A percentile compares a stretch with the other conserved stretches of the same genome.
phyloP scores from a whole-genome alignment of 257 asterid species.

The Misopates orontium region DNA sequence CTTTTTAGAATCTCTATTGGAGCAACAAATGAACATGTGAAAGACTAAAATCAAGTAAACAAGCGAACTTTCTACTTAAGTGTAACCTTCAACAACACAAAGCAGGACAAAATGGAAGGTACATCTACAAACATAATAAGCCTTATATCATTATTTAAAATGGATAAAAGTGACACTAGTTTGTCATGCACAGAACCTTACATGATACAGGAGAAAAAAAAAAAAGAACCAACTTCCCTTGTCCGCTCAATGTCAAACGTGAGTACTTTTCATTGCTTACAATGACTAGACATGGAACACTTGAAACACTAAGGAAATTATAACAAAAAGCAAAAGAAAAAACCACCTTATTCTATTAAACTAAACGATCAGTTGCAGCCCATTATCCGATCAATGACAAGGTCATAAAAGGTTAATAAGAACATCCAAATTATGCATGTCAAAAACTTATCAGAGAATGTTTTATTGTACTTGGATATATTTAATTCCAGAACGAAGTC shows the following conservation, averaged over 20 bases:
- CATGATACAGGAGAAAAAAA: neutral
- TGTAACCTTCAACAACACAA: constrained; percentile 1
- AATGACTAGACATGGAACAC: neutral
- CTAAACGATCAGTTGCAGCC: neutral
- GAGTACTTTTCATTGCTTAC: neutral
- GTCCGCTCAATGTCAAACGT: constrained; percentile 2
- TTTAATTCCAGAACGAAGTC: constrained; percentile 78
- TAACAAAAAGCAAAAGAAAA: neutral
- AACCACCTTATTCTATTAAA: neutral
- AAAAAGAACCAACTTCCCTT: neutral
- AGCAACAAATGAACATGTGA: constrained; percentile 18
- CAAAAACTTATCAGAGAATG: neutral
- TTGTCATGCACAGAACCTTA: neutral
- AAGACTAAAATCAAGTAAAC: constrained; percentile 2
- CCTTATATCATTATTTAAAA: constrained; percentile 6
- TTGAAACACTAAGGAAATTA: neutral
- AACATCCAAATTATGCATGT: neutral
- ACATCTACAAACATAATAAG: constrained; percentile 6
- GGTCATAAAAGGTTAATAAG: neutral
- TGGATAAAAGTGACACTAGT: neutral
- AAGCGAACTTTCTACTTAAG: neutral
- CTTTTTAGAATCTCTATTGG: neutral
- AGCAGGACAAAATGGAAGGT: constrained; percentile 2
- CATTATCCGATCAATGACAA: neutral
- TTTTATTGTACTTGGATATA: too few relatives aligned